Conservation (phyloP, 2,329 filamentous ascomycete species). For the Cucurbitaria berberidis region DNA sequence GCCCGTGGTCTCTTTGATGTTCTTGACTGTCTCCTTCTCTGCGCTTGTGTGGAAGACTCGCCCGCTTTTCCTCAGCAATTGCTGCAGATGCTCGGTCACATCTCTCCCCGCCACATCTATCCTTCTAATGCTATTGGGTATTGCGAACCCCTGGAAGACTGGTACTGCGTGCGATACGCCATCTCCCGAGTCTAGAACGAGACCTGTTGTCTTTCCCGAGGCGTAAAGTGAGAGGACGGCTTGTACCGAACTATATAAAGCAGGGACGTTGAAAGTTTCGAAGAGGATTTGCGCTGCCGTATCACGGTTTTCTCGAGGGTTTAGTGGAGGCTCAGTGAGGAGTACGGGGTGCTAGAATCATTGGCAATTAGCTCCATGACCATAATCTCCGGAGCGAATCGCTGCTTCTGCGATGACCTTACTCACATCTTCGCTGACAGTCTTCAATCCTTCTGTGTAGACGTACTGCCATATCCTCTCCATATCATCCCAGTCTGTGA, state of each 20-base stretch:
- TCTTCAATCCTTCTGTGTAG: constrained; percentile 94
- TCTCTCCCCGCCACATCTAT: constrained; percentile 97
- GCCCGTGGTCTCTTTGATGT: constrained; percentile 93
- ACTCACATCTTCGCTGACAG: constrained; percentile 89
- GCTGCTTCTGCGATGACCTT: constrained; percentile 1
- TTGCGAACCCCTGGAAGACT: constrained; percentile 96
- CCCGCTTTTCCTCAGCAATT: constrained; percentile 86
- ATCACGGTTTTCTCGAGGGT: constrained; percentile 93
- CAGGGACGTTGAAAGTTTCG: constrained; percentile 98
- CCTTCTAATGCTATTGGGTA: constrained; percentile 90
- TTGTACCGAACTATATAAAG: constrained; percentile 95
- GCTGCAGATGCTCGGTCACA: constrained; percentile 94
- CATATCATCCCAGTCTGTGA: constrained; percentile 99
- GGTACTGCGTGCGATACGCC: constrained; percentile 97
- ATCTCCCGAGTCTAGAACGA: constrained; percentile 93
- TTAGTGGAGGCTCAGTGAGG: constrained; percentile 92
- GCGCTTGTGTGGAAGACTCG: constrained; percentile 97
- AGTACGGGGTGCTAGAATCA: constrained; percentile 81
- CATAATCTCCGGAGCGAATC: constrained; percentile 9
- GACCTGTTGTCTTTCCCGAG: constrained; percentile 92
- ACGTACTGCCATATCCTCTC: constrained; percentile 99
- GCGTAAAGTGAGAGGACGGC: constrained; percentile 95
- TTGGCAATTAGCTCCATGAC: constrained; percentile 16
- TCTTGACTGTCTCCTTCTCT: constrained; percentile 97
- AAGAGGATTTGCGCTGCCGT: constrained; percentile 97